Percentiles rank a stretch among this genome's conserved stretches.
These are phyloP conservation scores for Naganishia sp. DNA, from an alignment of 1,284 basidiomycete genomes.

Conservation along the genomic window DNA sequence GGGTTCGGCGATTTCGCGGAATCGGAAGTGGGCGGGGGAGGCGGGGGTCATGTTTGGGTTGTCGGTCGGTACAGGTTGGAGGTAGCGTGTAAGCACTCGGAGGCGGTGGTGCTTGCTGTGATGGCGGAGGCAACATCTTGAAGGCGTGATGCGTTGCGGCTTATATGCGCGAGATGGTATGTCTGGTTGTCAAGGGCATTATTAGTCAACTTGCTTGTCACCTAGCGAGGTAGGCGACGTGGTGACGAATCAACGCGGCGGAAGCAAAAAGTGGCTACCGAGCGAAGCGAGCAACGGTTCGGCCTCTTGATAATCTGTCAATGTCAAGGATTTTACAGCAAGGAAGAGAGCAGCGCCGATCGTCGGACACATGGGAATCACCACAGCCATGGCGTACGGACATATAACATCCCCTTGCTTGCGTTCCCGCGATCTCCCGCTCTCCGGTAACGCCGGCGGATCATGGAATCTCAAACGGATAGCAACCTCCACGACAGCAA, in stretches of 20 bases:
- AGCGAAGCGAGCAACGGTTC: not conserved
- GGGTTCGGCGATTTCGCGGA: slow-evolving; percentile 7
- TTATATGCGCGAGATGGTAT: not conserved
- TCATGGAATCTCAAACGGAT: not conserved
- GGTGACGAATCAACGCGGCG: not conserved
- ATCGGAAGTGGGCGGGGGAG: slow-evolving; percentile 15
- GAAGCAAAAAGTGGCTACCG: not conserved
- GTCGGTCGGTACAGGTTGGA: not conserved
- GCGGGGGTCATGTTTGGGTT: not conserved
- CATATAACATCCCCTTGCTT: no score
- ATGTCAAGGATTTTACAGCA: no score
- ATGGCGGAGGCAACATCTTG: not conserved
- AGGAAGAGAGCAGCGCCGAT: no score
- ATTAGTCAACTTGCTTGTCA: not conserved
- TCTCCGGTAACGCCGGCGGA: not conserved
- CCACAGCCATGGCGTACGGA: no score
- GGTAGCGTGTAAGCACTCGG: not conserved
- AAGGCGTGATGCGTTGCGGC: not conserved
- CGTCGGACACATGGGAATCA: no score
- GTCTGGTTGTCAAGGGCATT: not conserved
- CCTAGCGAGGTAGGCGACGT: slow-evolving; percentile 1
- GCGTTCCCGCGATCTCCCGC: not conserved
- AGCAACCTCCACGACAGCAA: not conserved
- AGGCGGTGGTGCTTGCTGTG: not conserved
- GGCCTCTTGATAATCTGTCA: no score